Base-by-base conservation (phyloP, 106 monocot genomes). In the Agapanthus africanus region DNA sequence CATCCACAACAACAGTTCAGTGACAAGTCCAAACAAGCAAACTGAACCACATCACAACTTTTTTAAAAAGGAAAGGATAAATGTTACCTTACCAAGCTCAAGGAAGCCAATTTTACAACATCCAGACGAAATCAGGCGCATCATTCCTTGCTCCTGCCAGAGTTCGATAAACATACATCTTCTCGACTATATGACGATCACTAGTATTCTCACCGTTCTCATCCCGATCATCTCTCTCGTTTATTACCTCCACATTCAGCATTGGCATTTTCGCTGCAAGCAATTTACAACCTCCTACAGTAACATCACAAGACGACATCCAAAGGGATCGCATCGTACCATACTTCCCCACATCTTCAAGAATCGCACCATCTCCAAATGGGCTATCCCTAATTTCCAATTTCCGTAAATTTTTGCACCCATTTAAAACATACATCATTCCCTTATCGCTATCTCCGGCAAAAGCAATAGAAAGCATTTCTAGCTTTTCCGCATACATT, bases 291-390 rank as follows among this genome's bases (percentile, higher is more conserved):
- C 46, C 73, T 27, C 57, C 59, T 65, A 80, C 49, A 9, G 75
- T 80, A 15, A 80, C 57, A 18, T 65, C 70, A 60, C 80, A 80
- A 4, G 80, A 54, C 4, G 80, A 80, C 80, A 80, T 80, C 80
- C 80, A 80, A 37, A 80, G 80, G 19, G 75, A 80, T 65, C 80
- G 64, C 80, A 80, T 80, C 11, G 80, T 59, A 28, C 75, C 80
- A 47, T 71, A 75, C 37, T 59, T 70, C 66, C 35, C 70, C 9
- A 75, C 65, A 8, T 71, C 71, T 25, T 71, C 65, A 14, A 80
- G 66, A 11, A 80, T 21, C 9, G 80, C 80, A 35, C 56, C 40
- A 49, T 80, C 71, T 11, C 80, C 80, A 67, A 80, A 80, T 38
- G 80, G 80, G 71, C 75, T 71, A 67, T 80, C 80, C 71, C 80